Evolutionary conservation across 1,284 basidiomycete genomes (phyloP).

Genomic region (Ustilago trichophora): DNA sequence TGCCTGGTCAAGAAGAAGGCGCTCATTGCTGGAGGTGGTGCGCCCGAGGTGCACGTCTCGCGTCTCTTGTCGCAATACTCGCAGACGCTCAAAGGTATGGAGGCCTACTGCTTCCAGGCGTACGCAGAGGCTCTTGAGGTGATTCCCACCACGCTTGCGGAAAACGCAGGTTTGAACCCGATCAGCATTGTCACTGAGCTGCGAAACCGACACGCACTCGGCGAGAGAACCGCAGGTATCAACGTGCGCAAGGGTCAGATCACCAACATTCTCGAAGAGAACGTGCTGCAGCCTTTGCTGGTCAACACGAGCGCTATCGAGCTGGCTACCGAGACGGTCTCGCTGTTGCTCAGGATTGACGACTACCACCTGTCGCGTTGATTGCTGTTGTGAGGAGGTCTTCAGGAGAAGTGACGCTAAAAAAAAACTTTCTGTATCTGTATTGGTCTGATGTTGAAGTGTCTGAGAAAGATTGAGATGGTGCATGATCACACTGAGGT

Average conservation of each 20-base stretch:
- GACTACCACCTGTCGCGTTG: constrained; percentile 74
- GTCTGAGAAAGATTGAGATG: too few species aligned
- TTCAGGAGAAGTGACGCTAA: too few species aligned
- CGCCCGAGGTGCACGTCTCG: constrained; percentile 98
- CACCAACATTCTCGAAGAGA: constrained; percentile 95
- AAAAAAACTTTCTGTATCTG: too few species aligned
- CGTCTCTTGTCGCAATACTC: constrained; percentile 88
- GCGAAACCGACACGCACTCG: constrained; percentile 92
- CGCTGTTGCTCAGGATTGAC: constrained; percentile 93
- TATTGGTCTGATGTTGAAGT: too few species aligned
- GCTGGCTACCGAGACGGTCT: constrained; percentile 96
- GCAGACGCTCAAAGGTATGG: constrained; percentile 95
- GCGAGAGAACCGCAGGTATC: constrained; percentile 94
- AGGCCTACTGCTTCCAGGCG: constrained; percentile 98
- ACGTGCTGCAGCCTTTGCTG: constrained; percentile 93
- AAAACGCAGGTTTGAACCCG: constrained; percentile 97
- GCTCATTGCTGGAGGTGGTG: constrained; percentile 94
- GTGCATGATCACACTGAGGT: too few species aligned
- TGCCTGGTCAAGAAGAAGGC: constrained; percentile 99
- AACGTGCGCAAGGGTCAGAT: constrained; percentile 87
- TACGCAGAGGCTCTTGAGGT: constrained; percentile 98
- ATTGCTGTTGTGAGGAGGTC: too few species aligned
- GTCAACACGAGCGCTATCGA: constrained; percentile 96
- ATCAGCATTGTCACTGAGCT: constrained; percentile 98
- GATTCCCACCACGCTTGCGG: constrained; percentile 96